These are phyloP conservation scores for Daedalea quercina DNA, from an alignment of 768 basidiomycete genomes.

Conservation along the genomic window DNA sequence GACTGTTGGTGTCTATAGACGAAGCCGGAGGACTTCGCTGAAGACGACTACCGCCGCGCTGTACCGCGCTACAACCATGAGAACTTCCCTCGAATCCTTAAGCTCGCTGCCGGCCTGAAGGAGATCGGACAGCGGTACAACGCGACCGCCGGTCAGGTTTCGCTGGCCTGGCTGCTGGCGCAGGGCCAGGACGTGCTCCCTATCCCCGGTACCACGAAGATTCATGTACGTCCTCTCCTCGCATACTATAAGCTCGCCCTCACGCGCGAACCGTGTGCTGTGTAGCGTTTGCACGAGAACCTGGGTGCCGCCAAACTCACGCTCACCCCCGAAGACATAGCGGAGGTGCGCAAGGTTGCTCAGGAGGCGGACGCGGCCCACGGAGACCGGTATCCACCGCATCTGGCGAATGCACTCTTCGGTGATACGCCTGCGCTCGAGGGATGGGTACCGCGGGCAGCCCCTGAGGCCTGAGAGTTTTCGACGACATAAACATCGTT, in stretches of 20 bases:
- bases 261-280: background rate
- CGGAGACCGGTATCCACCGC: slow-evolving; percentile 9
- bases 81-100: slow-evolving; percentile 26
- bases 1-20: slow-evolving; percentile 5
- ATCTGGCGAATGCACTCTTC: slow-evolving; percentile 3
- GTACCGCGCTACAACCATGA: slow-evolving; percentile 5
- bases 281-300: slow-evolving; percentile 6
- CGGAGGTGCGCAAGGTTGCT: slow-evolving; percentile 9
- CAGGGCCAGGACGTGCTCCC: slow-evolving; percentile 13
- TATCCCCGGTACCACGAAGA: background rate
- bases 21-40: slow-evolving; percentile 22
- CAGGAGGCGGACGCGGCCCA: slow-evolving; percentile 2
- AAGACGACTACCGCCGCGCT: slow-evolving; percentile 20
- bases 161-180: slow-evolving; percentile 23
- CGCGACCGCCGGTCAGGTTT: slow-evolving; percentile 26
- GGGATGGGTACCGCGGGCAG: too few relatives aligned
- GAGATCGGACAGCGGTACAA: slow-evolving; percentile 13
- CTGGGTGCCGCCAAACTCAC: slow-evolving; percentile 4
- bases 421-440: slow-evolving; percentile 10
- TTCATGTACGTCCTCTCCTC: background rate
- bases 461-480: too few relatives aligned
- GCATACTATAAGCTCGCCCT: background rate
- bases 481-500: too few relatives aligned
- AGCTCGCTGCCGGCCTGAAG: slow-evolving; percentile 16
- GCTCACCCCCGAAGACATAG: slow-evolving; percentile 10